Evolutionary conservation across 208 protist genomes (phyloP), one percentile per base, ranked within the genome.

Genomic region (Crithidia brevicula): DNA sequence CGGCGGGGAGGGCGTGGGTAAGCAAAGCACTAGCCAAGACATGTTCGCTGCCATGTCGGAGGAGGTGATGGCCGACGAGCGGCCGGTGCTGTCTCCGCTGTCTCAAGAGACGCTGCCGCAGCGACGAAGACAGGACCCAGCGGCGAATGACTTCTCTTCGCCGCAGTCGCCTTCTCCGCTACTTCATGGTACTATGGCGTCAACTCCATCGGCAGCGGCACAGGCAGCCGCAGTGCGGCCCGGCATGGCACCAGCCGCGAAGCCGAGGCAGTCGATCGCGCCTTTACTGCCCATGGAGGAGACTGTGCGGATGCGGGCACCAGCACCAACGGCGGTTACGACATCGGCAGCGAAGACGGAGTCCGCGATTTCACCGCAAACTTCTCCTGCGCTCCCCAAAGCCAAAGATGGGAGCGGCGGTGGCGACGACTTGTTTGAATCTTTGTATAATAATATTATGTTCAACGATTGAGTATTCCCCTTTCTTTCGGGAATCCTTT

Each of bases 401-500:
- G 25, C 45, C 3, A 2, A 45, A 4, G 4, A 13, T 10, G 22
- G 36, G 6, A 67, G 43, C 9, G 16, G 65, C 20, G 72, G 63
- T n/a, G 66, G 46, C 4, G 72, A 82, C 33, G 82, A 87, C 57
- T 49, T 83, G 42, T 87, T 87, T 43, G 78, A 83, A 42, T 61
- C 73, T 28, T 63, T 87, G 20, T 87, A 87, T 64, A 52, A 87
- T 56, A 65, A 82, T 57, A 87, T 87, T 23, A 87, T 87, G 77
- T 71, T 59, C 28, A 60, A 40, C 18, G 72, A 63, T 23, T 73
- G 3, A 45, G 5, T 4, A 33, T 20, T 16, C 4, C 9, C 3
- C 22, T 11, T 33, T 31, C n/a, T n/a, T n/a, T n/a, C n/a, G n/a
- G n/a, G n/a, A n/a, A n/a, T n/a, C n/a, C n/a, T n/a, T n/a, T n/a